Evolutionary conservation across 208 protist species (phyloP), one percentile per base, ranked within the genome.

Genomic region (Porcisia deanei): DNA sequence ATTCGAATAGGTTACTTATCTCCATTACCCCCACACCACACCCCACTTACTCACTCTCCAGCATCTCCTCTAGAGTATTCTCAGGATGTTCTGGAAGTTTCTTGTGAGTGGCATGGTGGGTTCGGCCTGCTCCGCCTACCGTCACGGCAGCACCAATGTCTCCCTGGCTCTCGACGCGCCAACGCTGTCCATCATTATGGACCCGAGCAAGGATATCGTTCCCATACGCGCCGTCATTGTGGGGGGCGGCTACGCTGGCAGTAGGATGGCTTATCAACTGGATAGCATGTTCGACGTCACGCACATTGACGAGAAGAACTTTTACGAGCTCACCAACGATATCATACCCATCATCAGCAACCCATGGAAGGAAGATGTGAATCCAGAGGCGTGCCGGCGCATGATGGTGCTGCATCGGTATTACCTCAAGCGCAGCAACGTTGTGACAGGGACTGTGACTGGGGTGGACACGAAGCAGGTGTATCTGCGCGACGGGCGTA

Each of bases 241-340:
- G 5, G 94, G 94, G 25, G 94, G 94, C 64, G 94, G 94, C 12
- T 96, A 94, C 78, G 76, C 88, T 4, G 94, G 94, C n/a, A 80
- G 83, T 34, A 85, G 84, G 53, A 75, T 95, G 58, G 91, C 92
- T 49, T 94, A 90, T 72, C 84, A 91, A 77, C 80, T 97, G 41
- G 94, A 97, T 79, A 94, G 90, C 82, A 88, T 96, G 64, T 92
- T 97, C 72, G 83, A 94, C 75, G 83, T 96, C 54, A 95, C 90
- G 16, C 75, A 94, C 55, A 90, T 97, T 61, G 94, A 97, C 72
- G 87, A 91, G 67, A 97, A 97, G 79, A 96, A 96, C 75, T 97
- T 89, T 68, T 94, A 87, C 72, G 92, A 97, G 74, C 80, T 95
- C 16, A 94, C 91, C 30, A 92, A 93, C 70, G 91, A 94, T 60